These are phyloP conservation scores for Elsinoe ampelina DNA, from an alignment of 2,329 filamentous ascomycete species.

Conservation along the genomic window DNA sequence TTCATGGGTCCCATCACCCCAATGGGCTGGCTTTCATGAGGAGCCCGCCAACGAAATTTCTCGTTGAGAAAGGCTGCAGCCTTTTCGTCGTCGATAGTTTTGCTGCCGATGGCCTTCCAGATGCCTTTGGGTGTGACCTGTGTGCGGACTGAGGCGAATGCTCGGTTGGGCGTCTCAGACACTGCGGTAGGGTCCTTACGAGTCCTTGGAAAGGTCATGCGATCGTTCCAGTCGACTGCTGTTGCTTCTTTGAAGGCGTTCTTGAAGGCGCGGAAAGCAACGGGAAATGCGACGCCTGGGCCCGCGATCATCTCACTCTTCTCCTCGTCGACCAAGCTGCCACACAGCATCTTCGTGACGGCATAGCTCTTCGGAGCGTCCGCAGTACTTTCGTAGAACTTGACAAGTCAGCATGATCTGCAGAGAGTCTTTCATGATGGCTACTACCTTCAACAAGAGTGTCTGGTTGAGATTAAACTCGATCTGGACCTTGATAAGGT, in stretches of 20 bases:
- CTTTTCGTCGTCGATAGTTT: not conserved
- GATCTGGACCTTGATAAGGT: constrained; percentile 46
- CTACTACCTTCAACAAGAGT: constrained; percentile 28
- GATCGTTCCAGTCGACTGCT: constrained; percentile 33
- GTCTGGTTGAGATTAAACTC: constrained; percentile 46
- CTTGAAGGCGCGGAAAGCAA: constrained; percentile 31
- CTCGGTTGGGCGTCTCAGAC: too few relatives aligned
- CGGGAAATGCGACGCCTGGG: constrained; percentile 24
- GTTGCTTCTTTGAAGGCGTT: constrained; percentile 33
- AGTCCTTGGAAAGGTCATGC: constrained; percentile 20
- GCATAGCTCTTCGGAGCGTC: not conserved
- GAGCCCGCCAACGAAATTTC: not conserved
- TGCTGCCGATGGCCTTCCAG: not conserved
- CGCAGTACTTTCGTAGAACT: not conserved
- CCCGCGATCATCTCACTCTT: constrained; percentile 22
- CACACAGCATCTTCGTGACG: not conserved
- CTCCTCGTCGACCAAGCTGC: not conserved
- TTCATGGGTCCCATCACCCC: not conserved
- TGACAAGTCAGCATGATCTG: constrained; percentile 12
- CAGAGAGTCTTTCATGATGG: constrained; percentile 17
- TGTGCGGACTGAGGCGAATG: not conserved
- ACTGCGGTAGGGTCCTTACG: not conserved
- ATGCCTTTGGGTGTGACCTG: not conserved
- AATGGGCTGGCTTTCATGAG: not conserved
- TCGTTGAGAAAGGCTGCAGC: not conserved